A percentile compares a stretch with the other conserved stretches of the same genome.
Evolutionary conservation across 2,329 filamentous ascomycete genomes (phyloP).

Genomic region (Alternaria arborescens): DNA sequence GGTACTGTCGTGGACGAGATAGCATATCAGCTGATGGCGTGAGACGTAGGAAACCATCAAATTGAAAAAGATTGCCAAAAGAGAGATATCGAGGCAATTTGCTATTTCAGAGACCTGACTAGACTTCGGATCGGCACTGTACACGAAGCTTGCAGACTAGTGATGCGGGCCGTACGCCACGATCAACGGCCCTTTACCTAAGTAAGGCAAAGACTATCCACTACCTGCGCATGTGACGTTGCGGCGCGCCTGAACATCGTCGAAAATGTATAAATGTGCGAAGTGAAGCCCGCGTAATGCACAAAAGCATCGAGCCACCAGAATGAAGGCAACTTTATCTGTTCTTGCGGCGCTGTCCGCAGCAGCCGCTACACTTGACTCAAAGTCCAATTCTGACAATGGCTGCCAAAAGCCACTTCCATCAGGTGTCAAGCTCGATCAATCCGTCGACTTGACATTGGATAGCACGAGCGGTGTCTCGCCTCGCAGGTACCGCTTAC

Average conservation of each 20-base stretch:
- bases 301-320: background rate
- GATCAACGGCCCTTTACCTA: background rate
- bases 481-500: constrained; percentile 49
- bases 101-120: background rate
- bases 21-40: too few species aligned
- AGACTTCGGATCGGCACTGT: background rate
- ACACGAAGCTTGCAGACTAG: background rate
- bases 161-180: background rate
- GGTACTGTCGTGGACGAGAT: too few species aligned
- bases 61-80: background rate
- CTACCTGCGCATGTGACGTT: background rate
- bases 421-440: constrained; percentile 25
- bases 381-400: background rate
- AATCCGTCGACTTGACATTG: constrained; percentile 38
- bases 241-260: background rate
- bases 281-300: too few species aligned
- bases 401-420: constrained; percentile 33
- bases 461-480: constrained; percentile 39
- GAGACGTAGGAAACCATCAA: too few species aligned
- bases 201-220: background rate
- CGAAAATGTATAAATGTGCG: background rate
- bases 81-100: background rate
- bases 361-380: background rate
- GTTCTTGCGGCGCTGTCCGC: background rate
- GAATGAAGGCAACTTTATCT: background rate